Evolutionary conservation across 371 early-diverging fungal species (phyloP), one percentile per base, ranked within the genome.

Genomic region (Gilbertella persicaria): DNA sequence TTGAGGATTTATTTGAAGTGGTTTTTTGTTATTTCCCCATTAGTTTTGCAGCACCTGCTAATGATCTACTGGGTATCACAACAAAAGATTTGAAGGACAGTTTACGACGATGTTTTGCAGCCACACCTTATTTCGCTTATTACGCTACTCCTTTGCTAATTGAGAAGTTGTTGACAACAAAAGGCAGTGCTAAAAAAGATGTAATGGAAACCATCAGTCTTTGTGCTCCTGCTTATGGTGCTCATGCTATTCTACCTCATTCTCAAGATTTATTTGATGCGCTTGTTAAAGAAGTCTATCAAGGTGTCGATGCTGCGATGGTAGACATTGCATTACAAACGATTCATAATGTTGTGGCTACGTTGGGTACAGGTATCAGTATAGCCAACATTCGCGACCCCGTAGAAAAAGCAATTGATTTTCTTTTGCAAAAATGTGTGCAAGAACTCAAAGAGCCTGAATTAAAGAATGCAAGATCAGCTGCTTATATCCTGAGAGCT

Each of bases 21-120:
- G 79, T 90, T 14, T 96, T 91, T 60, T 95, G 95, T 72, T 97
- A 97, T 75, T 97, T 97, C 60, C 98, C 98, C 0, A 97, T 97
- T 62, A 94, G 96, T 5, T 97, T 95, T 71, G 82, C 84, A 62
- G 86, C 94, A 28, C 23, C 90, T 89, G 0, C 90, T 88, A 39
- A 88, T 85, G 97, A 94, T 71, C 85, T 87, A 1, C 86, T 86
- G 35, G 88, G 88, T 4, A 89, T 97, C 26, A 89, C 97, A 3
- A 81, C 95, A 4, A 87, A 89, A 17, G 84, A 92, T 64, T 71
- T 97, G 23, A 95, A 95, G 67, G 41, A 65, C 9, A 84, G 84
- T 12, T 71, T 94, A 36, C 71, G 86, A 36, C 69, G 77, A n/a
- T 86, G 86, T 58, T 73, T 90, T 19, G 62, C 89, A 16, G 80